These are phyloP conservation scores for Rhizoclosmatium globosum DNA, from an alignment of 192 early-diverging fungal species.

Conservation along the genomic window DNA sequence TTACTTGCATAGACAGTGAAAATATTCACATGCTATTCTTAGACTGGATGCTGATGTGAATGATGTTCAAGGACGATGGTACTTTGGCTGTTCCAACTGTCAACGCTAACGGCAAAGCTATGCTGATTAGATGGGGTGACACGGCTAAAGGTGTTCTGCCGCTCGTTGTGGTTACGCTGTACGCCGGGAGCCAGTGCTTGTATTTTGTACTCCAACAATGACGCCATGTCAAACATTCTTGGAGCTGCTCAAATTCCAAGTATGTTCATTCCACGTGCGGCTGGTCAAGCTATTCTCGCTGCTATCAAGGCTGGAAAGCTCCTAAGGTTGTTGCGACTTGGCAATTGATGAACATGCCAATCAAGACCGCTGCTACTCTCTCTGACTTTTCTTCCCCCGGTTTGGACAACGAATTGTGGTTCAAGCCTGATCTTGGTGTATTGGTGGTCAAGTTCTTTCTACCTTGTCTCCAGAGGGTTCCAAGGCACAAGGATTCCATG, in stretches of 20 bases:
- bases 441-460: constrained; percentile 47
- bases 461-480: constrained; percentile 41
- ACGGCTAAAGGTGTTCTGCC: constrained; percentile 9
- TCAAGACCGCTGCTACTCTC: constrained; percentile 65
- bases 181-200: constrained; percentile 39
- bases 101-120: constrained; percentile 44
- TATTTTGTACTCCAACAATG: constrained; percentile 45
- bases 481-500: not conserved
- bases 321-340: constrained; percentile 56
- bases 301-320: constrained; percentile 38
- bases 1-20: not conserved
- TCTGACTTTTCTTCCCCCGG: constrained; percentile 82
- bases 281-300: constrained; percentile 31
- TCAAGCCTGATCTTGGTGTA: constrained; percentile 62
- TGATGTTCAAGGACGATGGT: constrained; percentile 36
- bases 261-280: constrained; percentile 12
- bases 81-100: constrained; percentile 11
- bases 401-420: constrained; percentile 69
- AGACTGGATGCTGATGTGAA: constrained; percentile 44
- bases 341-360: constrained; percentile 49
- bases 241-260: constrained; percentile 32
- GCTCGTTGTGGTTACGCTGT: constrained; percentile 40
- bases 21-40: not conserved
- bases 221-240: constrained; percentile 20
- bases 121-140: constrained; percentile 45